Base-by-base conservation (phyloP, 2,329 filamentous ascomycete genomes). In the Xylariaceae sp. region DNA sequence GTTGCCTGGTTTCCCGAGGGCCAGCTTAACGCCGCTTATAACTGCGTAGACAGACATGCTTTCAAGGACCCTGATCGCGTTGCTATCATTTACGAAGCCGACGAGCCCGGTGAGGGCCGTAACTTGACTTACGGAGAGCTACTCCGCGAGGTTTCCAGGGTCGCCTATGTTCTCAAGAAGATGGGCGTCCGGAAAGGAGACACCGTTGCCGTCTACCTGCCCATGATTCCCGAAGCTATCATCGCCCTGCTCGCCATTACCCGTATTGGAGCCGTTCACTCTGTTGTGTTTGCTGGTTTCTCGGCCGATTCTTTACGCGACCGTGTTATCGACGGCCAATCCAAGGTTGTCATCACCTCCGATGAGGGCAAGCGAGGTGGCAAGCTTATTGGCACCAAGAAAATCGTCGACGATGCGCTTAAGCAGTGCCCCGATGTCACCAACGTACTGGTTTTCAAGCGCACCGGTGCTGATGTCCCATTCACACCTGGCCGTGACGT, bases 291-390 rank as follows among this genome's bases (percentile, higher is more conserved):
- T 72, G 94, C 94, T 58, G 94, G 94, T 61, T 99, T 99, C 82
- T 97, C 92, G 35, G 89, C 93, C 59, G 93, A 97, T 75, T 97
- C 94, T 3, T 85, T 99, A 53, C 89, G 93, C 65, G 94, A 99
- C 76, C 92, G 94, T 72, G 92, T 99, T 70, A 80, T 94, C 62
- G 94, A 99, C 72, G 93, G 89, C 60, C 79, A 90, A 68, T 93
- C 88, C 74, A 96, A 89, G 79, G 90, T 97, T 56, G 88, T 97
- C 76, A 97, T 99, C 73, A 99, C 94, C 61, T 89, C 91, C 1
- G 94, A 99, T 74, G 94, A 99, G 82, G 94, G 94, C 72, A 96
- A 95, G 84, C 91, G 94, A 70, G 94, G 94, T 69, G 94, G 94
- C 74, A 99, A 97, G 82, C 77, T 95, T 70, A 97, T 99, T 73